A percentile compares a stretch with the other conserved stretches of the same genome.
Conservation (phyloP, 2,329 filamentous ascomycete genomes). For the Fusarium temperatum region DNA sequence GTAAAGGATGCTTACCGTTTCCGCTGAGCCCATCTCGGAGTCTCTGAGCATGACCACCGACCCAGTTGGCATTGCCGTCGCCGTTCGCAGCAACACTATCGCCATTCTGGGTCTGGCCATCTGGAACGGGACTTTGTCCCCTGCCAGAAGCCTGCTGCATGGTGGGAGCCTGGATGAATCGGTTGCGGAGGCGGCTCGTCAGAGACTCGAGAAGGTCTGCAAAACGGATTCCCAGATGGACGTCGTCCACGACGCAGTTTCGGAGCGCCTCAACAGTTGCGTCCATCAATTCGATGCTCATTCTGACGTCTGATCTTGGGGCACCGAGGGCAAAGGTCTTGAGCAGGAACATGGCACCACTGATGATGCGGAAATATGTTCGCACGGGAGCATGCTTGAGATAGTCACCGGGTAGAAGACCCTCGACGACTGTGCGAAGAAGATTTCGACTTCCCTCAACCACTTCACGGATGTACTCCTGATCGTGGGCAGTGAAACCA, state of each 20-base stretch:
- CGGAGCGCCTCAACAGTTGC: conserved; percentile 77
- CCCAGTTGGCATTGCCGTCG: conserved; percentile 44
- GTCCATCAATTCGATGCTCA: conserved; percentile 79
- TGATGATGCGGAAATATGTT: conserved; percentile 88
- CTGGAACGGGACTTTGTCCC: conserved; percentile 53
- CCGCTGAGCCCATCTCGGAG: conserved; percentile 52
- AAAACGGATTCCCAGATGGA: conserved; percentile 85
- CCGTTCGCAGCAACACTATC: conserved; percentile 41
- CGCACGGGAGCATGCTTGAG: conserved; percentile 85
- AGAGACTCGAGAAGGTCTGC: conserved; percentile 83
- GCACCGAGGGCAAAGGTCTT: conserved; percentile 87
- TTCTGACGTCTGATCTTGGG: conserved; percentile 78
- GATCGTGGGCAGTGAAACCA: conserved; percentile 71
- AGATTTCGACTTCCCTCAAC: conserved; percentile 81
- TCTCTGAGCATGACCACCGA: conserved; percentile 51
- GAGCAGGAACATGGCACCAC: conserved; percentile 83
- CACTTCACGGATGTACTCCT: conserved; percentile 79
- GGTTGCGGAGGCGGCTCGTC: conserved; percentile 75
- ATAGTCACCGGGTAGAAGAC: conserved; percentile 76
- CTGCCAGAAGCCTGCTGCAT: conserved; percentile 53
- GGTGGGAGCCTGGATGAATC: conserved; percentile 74
- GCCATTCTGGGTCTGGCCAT: conserved; percentile 39
- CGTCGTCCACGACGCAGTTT: conserved; percentile 83
- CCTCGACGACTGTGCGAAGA: conserved; percentile 79
- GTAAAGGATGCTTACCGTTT: conserved; percentile 45